A percentile compares a stretch with the other conserved stretches of the same genome.
phyloP scores from a whole-genome alignment of 495 filamentous ascomycete genomes.

The Penicillium canariense region DNA sequence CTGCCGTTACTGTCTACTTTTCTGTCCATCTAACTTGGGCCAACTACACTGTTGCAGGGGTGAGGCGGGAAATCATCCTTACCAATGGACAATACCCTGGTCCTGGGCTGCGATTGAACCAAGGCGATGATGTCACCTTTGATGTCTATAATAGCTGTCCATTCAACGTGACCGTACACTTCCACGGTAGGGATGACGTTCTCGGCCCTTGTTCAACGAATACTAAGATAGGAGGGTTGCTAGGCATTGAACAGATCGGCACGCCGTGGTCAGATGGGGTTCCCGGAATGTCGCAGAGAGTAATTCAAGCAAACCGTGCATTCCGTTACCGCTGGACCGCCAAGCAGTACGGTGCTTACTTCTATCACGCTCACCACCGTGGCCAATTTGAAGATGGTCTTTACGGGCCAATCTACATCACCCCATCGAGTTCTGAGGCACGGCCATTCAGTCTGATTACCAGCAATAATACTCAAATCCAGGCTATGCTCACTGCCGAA shows the following conservation, averaged over 20 bases:
- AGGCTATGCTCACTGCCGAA: conserved; percentile 47
- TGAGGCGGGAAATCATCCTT: conserved; percentile 49
- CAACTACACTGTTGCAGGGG: conserved; percentile 28
- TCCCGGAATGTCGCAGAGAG: conserved; percentile 47
- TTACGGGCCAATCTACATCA: conserved; percentile 52
- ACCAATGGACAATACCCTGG: conserved; percentile 62
- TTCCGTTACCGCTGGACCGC: conserved; percentile 50
- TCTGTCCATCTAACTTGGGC: conserved; percentile 34
- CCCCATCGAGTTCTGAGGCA: conserved; percentile 24
- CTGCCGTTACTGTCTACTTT: conserved; percentile 29
- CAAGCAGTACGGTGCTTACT: conserved; percentile 29
- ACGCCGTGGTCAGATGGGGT: conserved; percentile 55
- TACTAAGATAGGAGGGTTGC: background rate
- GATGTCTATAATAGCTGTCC: conserved; percentile 56
- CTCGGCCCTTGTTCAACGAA: background rate
- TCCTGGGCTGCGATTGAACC: conserved; percentile 54
- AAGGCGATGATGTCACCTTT: conserved; percentile 62
- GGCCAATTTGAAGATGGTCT: conserved; percentile 56
- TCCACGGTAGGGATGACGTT: conserved; percentile 38
- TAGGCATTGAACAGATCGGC: conserved; percentile 37
- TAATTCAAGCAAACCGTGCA: conserved; percentile 42
- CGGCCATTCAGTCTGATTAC: conserved; percentile 49
- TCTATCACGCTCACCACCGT: conserved; percentile 52
- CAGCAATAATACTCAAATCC: conserved; percentile 32
- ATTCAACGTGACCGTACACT: conserved; percentile 52